Evolutionary conservation across 345 rosid genomes (phyloP).

Genomic region (Xanthoceras sorbifolium): DNA sequence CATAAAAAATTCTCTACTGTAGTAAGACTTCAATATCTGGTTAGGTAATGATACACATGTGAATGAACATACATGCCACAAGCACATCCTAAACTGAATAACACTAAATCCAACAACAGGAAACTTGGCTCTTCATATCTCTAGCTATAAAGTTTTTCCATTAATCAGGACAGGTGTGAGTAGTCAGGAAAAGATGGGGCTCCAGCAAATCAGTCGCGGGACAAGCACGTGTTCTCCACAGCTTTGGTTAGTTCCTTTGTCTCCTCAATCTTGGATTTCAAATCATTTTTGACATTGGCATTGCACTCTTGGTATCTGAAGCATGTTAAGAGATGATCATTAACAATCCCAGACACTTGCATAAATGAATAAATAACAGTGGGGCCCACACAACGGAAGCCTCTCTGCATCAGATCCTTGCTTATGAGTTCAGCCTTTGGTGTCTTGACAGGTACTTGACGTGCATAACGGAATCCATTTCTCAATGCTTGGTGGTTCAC

Average conservation of each 20-base stretch:
- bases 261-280: conserved; percentile 30
- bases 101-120: conserved; percentile 10
- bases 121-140: conserved; percentile 17
- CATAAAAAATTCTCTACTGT: background rate
- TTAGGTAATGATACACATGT: conserved; percentile 29
- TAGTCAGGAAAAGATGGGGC: conserved; percentile 22
- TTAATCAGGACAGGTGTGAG: conserved; percentile 12
- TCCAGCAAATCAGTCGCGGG: conserved; percentile 24
- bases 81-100: conserved; percentile 6
- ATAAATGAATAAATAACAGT: conserved; percentile 81
- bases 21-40: conserved; percentile 10
- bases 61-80: conserved; percentile 20
- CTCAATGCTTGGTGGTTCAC: conserved; percentile 61
- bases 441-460: conserved; percentile 83
- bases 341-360: conserved; percentile 79
- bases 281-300: conserved; percentile 28
- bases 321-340: conserved; percentile 78
- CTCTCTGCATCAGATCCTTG: conserved; percentile 92
- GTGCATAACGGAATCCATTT: conserved; percentile 68
- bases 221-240: conserved; percentile 30
- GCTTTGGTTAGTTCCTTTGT: conserved; percentile 25
- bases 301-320: conserved; percentile 69
- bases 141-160: conserved; percentile 19
- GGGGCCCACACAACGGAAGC: conserved; percentile 93
- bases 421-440: conserved; percentile 86